Percentiles rank a stretch among this genome's conserved stretches.
Evolutionary conservation across 345 rosid species (phyloP).

Genomic region (Bruguiera sexangula): DNA sequence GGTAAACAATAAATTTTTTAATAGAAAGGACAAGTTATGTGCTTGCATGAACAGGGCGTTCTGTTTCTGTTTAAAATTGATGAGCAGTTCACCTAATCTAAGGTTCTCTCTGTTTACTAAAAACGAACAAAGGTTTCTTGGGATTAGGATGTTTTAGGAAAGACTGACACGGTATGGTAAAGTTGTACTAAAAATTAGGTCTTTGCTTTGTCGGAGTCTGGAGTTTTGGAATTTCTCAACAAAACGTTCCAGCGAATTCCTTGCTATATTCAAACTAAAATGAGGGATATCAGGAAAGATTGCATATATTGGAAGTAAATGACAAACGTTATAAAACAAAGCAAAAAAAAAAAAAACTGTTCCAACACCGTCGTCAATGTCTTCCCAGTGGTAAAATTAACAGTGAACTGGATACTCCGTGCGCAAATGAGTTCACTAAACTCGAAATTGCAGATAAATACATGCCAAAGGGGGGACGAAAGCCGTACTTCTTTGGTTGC

Average conservation of each 20-base stretch:
- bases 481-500: background rate
- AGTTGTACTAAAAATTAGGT: background rate
- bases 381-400: no score
- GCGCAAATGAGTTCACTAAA: no score
- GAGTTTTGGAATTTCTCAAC: background rate
- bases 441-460: no score
- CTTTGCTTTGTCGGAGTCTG: background rate
- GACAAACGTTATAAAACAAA: no score
- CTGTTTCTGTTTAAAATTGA: background rate
- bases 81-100: background rate
- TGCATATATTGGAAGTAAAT: no score
- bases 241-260: background rate
- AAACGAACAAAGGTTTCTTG: background rate
- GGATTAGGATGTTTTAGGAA: slow-evolving; percentile 2
- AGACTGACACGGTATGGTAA: background rate
- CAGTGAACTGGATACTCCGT: no score
- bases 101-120: background rate
- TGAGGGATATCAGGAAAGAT: no score
- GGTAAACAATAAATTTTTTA: slow-evolving; percentile 10
- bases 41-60: slow-evolving; percentile 13
- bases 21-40: slow-evolving; percentile 13
- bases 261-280: no score
- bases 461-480: no score
- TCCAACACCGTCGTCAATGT: no score
- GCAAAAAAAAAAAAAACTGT: no score